A percentile compares a stretch with the other conserved stretches of the same genome.
phyloP scores from a whole-genome alignment of 2,329 filamentous ascomycete genomes.

The Cladosporium sp. region DNA sequence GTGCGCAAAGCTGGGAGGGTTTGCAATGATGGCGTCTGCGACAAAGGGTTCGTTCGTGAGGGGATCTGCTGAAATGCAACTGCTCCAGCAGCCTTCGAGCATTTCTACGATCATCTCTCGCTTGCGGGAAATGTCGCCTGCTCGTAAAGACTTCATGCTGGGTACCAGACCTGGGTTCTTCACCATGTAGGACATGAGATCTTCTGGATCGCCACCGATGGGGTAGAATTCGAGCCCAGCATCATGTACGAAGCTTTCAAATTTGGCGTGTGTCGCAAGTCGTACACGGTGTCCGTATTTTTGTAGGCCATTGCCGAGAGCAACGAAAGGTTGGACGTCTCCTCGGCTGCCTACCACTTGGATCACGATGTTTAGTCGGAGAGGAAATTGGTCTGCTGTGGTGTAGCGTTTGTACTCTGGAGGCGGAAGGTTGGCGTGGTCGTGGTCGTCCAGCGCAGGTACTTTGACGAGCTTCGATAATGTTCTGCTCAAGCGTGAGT shows the following conservation, averaged over 20 bases:
- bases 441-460: background rate
- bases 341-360: constrained; percentile 74
- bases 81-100: constrained; percentile 80
- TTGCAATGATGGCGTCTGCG: constrained; percentile 81
- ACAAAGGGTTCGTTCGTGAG: constrained; percentile 64
- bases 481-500: constrained; percentile 14
- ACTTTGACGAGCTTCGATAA: constrained; percentile 12
- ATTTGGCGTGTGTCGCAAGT: constrained; percentile 70
- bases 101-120: constrained; percentile 74
- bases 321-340: constrained; percentile 75
- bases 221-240: constrained; percentile 77
- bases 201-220: constrained; percentile 74
- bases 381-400: constrained; percentile 16
- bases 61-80: constrained; percentile 67
- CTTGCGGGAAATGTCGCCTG: constrained; percentile 69
- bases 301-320: constrained; percentile 65
- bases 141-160: constrained; percentile 68
- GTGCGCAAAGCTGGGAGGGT: constrained; percentile 76
- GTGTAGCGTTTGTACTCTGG: constrained; percentile 13
- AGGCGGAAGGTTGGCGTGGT: background rate
- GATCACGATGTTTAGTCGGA: constrained; percentile 65
- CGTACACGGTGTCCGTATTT: constrained; percentile 70
- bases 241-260: constrained; percentile 67
- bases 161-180: constrained; percentile 80
- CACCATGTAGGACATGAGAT: constrained; percentile 87